Conservation (phyloP, 495 filamentous ascomycete genomes). For the Trichoderma parareesei region DNA sequence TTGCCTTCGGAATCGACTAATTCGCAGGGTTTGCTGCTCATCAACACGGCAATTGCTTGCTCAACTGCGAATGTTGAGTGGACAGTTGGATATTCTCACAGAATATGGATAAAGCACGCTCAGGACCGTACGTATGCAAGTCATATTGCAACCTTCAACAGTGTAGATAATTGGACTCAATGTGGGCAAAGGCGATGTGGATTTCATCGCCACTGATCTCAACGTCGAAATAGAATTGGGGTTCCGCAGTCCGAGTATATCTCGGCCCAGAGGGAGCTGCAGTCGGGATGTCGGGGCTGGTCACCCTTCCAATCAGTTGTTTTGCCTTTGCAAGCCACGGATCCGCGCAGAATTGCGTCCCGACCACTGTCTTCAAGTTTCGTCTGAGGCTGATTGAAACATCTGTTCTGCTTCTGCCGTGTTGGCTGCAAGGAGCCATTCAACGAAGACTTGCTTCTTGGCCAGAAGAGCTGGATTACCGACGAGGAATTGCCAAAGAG, state of each 20-base stretch:
- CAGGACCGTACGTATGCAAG: slow-evolving; percentile 16
- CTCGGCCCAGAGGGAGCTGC: slow-evolving; percentile 5
- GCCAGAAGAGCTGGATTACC: slow-evolving; percentile 36
- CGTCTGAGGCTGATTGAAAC: slow-evolving; percentile 24
- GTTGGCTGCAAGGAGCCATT: slow-evolving; percentile 37
- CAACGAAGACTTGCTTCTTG: slow-evolving; percentile 44
- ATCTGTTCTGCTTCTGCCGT: slow-evolving; percentile 26
- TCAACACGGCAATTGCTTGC: slow-evolving; percentile 20
- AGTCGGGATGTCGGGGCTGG: slow-evolving; percentile 17
- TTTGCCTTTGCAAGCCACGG: slow-evolving; percentile 18
- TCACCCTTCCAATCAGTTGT: slow-evolving; percentile 20
- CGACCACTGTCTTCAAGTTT: slow-evolving; percentile 26
- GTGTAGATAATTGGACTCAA: slow-evolving; percentile 13
- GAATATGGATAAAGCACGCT: slow-evolving; percentile 25
- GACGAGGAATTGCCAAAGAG: slow-evolving; percentile 35
- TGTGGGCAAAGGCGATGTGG: slow-evolving; percentile 25
- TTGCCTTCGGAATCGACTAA: slow-evolving; percentile 18
- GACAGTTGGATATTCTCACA: slow-evolving; percentile 28
- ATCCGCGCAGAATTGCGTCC: slow-evolving; percentile 20
- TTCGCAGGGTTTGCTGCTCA: slow-evolving; percentile 19
- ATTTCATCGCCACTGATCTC: slow-evolving; percentile 20
- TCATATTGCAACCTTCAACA: background rate
- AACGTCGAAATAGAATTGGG: slow-evolving; percentile 22
- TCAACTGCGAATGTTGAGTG: slow-evolving; percentile 27
- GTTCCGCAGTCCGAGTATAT: slow-evolving; percentile 17